phyloP scores from a whole-genome alignment of 2,329 filamentous ascomycete species.

The Alternaria sp. region DNA sequence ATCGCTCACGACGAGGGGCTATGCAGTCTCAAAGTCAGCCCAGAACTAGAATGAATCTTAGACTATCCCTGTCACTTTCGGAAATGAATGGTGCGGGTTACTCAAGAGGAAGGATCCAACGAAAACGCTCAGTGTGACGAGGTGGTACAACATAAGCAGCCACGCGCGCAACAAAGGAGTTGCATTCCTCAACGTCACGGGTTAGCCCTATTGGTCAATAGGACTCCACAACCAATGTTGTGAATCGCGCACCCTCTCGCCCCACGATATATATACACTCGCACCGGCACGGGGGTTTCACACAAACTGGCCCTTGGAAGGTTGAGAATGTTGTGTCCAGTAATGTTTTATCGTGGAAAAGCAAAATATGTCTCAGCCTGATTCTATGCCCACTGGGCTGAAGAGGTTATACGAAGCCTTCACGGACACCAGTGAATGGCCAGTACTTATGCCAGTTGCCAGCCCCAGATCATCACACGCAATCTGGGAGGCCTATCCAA shows the following conservation, averaged over 20 bases:
- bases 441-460: neutral
- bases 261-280: neutral
- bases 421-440: neutral
- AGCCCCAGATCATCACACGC: neutral
- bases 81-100: neutral
- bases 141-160: neutral
- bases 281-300: neutral
- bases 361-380: neutral
- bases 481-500: neutral
- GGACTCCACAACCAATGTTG: neutral
- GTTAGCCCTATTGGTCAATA: neutral
- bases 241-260: neutral
- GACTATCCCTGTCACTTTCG: neutral
- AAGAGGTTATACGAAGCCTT: neutral
- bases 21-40: neutral
- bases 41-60: neutral
- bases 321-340: neutral
- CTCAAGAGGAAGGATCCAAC: neutral
- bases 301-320: neutral
- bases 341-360: neutral
- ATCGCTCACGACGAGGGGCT: neutral
- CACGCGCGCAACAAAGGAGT: slow-evolving; percentile 2
- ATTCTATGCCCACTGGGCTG: neutral
- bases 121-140: neutral
- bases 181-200: neutral